phyloP scores from a whole-genome alignment of 495 filamentous ascomycete species.

The Recurvomyces mirabilis region DNA sequence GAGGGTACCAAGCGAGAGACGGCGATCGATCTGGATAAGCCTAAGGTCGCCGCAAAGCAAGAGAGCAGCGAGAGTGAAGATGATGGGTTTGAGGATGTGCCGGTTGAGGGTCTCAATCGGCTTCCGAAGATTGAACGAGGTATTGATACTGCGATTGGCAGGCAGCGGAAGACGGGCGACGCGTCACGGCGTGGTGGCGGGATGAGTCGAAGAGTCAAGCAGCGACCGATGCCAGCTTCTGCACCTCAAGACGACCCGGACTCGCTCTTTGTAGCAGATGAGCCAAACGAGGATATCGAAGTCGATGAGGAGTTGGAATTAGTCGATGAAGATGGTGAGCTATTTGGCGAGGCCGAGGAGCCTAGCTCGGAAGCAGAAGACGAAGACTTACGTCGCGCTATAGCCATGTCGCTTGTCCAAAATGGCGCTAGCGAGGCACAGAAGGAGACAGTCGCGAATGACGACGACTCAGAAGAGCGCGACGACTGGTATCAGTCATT shows the following conservation, averaged over 20 bases:
- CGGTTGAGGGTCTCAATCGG: conserved; percentile 84
- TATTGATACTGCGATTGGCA: conserved; percentile 31
- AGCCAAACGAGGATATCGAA: conserved; percentile 22
- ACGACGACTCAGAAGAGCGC: conserved; percentile 35
- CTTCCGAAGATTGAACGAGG: conserved; percentile 50
- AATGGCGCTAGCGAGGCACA: conserved; percentile 35
- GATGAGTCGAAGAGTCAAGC: conserved; percentile 20
- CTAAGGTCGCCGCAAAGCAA: conserved; percentile 40
- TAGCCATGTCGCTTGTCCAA: conserved; percentile 62
- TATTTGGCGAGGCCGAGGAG: conserved; percentile 32
- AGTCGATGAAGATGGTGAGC: conserved; percentile 19
- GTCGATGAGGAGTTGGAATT: conserved; percentile 28
- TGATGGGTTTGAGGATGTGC: conserved; percentile 85
- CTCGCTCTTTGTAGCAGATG: conserved; percentile 54
- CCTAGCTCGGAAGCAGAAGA: conserved; percentile 47
- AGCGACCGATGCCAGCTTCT: conserved; percentile 13
- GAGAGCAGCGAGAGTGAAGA: conserved; percentile 55
- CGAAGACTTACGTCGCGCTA: conserved; percentile 67
- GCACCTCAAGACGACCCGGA: conserved; percentile 32
- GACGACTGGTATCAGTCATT: conserved; percentile 32
- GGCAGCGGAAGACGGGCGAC: conserved; percentile 37
- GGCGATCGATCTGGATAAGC: conserved; percentile 62
- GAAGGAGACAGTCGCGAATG: conserved; percentile 22
- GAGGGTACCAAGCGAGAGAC: conserved; percentile 65
- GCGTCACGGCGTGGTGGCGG: conserved; percentile 15